Evolutionary conservation across 1,284 basidiomycete species (phyloP), one percentile per base, ranked within the genome.

Genomic region (Apiotrichum siamense): DNA sequence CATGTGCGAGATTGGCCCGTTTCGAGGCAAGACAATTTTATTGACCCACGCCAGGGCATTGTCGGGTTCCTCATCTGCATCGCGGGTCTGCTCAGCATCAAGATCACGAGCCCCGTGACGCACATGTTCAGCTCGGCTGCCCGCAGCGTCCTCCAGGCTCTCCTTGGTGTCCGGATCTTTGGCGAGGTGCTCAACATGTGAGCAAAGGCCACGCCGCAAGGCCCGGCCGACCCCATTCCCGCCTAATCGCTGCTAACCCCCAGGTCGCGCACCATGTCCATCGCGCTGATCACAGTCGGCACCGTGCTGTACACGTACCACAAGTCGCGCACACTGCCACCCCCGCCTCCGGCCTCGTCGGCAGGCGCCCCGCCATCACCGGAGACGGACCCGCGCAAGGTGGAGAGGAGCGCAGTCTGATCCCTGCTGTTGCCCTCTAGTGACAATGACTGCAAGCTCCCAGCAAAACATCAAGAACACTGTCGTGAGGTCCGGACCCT

Each of bases 101-200:
- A 63, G 48, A 59, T 63, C 38, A 63, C 61, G 4, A 57, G 57
- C n/a, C 61, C 61, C 24, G 59, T 63, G 25, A 63, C 61, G 3
- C 61, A 63, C 48, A 63, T 63, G 61, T 52, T 63, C 36, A 52
- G 49, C 37, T 60, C 60, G 25, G 56, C 58, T 18, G 56, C 49
- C 1, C 40, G 60, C 21, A 50, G 43, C 13, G 58, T 62, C 13
- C 35, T 62, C 7, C 60, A 62, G 47, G 60, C 60, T 7, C 38
- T 62, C 12, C 51, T 59, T 2, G 49, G 49, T 21, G 35, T 43
- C 3, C 18, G 25, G 20, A 21, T 47, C 11, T 52, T 47, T 18
- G 50, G 40, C 29, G 43, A 47, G 23, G 3, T 38, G 2, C 18
- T 47, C 17, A 38, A 25, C 12, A 18, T 17, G 39, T 52, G 23